Evolutionary conservation across 2,329 filamentous ascomycete genomes (phyloP), one percentile per base, ranked within the genome.

Genomic region (Phaeophleospora eucalypticola): DNA sequence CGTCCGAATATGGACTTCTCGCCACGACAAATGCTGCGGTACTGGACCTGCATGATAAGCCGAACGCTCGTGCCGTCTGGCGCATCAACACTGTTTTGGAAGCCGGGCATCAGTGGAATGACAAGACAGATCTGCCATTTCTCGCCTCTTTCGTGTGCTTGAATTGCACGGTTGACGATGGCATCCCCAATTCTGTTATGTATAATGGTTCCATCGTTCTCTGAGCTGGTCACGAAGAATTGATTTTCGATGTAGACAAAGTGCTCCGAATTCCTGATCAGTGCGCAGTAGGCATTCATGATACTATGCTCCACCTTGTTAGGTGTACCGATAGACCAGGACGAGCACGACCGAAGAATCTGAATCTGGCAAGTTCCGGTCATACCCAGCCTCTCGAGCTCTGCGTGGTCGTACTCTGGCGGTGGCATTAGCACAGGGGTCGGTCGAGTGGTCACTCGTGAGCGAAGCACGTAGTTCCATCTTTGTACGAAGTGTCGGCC

Each of bases 221-320:
- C 86, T 41, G 87, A 93, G 57, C 88, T 95, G 29, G 88, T 94
- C 66, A 98, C 87, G 72, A 95, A 98, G 70, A 97, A 98, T 64
- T 98, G 93, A 64, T 98, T 98, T 67, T 98, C 93, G 56, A 97
- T 95, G 68, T 98, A 97, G 42, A 97, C 88, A 61, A 96, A 95
- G 66, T 97, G 93, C 39, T 98, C 89, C 1, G 89, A 96, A 54
- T 91, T 86, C 56, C 93, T 85, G 58, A 98, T 98, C 74, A 95
- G 82, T 65, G 94, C 93, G 57, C 94, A 80, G 63, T 97, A 97
- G 3, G 93, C 91, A 54, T 86, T 93, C 77, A 95, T 90, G 64
- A 98, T 97, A 64, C 91, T 97, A 67, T 90, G 84, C 66, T 98
- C 93, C 0, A 85, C 87, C 49, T 89, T 81, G 46, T 89, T 86